Conservation (phyloP, 345 rosid species). For the Anastatica hierochuntica region DNA sequence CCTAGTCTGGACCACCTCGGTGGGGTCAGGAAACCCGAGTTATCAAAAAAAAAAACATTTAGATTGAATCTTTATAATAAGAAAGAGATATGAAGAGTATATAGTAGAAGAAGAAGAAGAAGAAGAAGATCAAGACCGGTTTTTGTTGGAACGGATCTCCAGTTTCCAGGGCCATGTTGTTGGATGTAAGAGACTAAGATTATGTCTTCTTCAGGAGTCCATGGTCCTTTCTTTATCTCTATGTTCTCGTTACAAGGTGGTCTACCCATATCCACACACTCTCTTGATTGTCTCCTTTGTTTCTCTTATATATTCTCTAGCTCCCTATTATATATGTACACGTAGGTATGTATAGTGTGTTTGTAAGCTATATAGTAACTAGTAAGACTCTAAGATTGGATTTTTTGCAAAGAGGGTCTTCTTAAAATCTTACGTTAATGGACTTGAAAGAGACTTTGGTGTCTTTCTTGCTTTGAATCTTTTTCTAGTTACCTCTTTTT, state of each 20-base stretch:
- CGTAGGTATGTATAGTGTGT: too few relatives aligned
- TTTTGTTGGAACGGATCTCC: constrained; percentile 80
- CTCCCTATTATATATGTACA: not conserved
- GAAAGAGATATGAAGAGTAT: too few relatives aligned
- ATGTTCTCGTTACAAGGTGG: constrained; percentile 83
- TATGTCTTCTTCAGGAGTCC: constrained; percentile 99
- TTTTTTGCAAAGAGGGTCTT: constrained; percentile 5
- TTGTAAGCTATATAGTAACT: not conserved
- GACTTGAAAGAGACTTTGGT: constrained; percentile 5
- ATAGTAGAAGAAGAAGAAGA: too few relatives aligned
- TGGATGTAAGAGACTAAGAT: constrained; percentile 79
- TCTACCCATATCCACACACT: constrained; percentile 70
- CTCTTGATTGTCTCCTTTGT: not conserved
- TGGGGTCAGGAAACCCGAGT: too few relatives aligned
- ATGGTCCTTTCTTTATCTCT: constrained; percentile 94
- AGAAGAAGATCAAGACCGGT: constrained; percentile 41
- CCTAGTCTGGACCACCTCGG: too few relatives aligned
- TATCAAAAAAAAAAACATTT: too few relatives aligned
- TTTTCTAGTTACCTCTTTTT: not conserved
- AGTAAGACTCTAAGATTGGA: constrained; percentile 14
- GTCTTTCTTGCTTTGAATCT: not conserved
- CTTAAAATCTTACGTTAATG: not conserved
- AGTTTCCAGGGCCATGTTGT: constrained; percentile 90
- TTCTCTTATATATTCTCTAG: not conserved
- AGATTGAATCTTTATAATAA: too few relatives aligned